A percentile compares a stretch with the other conserved stretches of the same genome.
phyloP scores from a whole-genome alignment of 805 yeast species.

The Kodamaea hsintzibuensis region DNA sequence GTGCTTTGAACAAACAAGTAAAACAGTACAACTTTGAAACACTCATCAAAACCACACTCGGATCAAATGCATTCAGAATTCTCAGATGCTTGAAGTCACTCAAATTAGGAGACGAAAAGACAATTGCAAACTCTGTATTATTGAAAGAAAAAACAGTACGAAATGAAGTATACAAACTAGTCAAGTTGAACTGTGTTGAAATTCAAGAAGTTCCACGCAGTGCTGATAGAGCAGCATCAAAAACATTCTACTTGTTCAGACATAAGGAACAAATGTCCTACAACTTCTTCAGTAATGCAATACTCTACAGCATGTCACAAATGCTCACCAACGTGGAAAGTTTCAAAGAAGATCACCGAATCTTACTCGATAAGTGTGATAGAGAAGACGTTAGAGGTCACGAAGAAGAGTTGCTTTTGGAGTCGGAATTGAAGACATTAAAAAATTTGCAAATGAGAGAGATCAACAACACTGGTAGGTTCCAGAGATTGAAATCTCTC shows the following conservation, averaged over 20 bases:
- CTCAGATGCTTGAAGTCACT: conserved; percentile 72
- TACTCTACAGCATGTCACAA: conserved; percentile 56
- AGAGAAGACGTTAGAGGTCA: conserved; percentile 88
- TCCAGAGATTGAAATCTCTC: conserved; percentile 54
- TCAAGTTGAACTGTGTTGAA: conserved; percentile 72
- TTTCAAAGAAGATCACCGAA: conserved; percentile 59
- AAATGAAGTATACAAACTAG: conserved; percentile 63
- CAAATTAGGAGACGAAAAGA: conserved; percentile 81
- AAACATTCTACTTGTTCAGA: conserved; percentile 82
- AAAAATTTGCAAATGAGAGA: conserved; percentile 60
- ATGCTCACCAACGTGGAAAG: conserved; percentile 50
- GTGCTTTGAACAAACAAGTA: conserved; percentile 46
- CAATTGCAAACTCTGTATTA: conserved; percentile 70
- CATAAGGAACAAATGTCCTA: conserved; percentile 46
- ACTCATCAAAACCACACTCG: conserved; percentile 59
- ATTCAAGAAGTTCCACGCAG: conserved; percentile 93
- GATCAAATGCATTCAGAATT: conserved; percentile 67
- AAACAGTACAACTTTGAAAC: conserved; percentile 56
- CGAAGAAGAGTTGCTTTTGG: conserved; percentile 71
- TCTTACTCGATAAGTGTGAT: conserved; percentile 74
- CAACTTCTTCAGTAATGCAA: conserved; percentile 36
- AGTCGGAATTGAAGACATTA: conserved; percentile 73
- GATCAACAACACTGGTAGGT: conserved; percentile 51
- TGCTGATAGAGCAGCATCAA: conserved; percentile 85
- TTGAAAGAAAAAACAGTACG: conserved; percentile 78